These are phyloP conservation scores for Fraxinus pennsylvanica DNA, from an alignment of 257 asterid species.

Conservation along the genomic window DNA sequence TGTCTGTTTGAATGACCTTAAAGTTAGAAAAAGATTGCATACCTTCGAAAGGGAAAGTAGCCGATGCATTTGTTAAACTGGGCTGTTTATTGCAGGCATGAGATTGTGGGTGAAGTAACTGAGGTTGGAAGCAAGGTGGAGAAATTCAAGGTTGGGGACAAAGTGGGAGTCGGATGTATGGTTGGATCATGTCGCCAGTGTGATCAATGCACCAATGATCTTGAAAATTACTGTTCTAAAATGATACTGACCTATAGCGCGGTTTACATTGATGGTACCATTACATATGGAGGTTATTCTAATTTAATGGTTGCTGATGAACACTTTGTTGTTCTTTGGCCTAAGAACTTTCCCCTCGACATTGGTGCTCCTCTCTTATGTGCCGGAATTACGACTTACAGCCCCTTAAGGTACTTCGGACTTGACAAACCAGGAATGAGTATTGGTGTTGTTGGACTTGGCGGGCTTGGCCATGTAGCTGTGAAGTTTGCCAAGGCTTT, in stretches of 20 bases:
- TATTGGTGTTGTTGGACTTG: background rate
- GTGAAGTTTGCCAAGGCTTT: background rate
- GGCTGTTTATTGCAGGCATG: conserved; percentile 47
- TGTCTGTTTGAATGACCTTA: background rate
- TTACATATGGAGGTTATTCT: background rate
- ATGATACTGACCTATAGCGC: background rate
- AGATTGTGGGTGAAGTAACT: background rate
- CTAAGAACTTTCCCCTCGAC: background rate
- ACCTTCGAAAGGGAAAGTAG: background rate
- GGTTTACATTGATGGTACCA: background rate
- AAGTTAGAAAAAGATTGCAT: background rate
- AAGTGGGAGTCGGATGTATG: background rate
- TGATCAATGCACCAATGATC: background rate
- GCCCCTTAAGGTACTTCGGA: background rate
- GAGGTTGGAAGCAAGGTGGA: background rate
- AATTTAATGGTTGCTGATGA: background rate
- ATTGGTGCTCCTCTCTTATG: background rate
- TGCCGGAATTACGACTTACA: background rate
- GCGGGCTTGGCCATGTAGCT: background rate
- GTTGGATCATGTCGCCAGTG: background rate
- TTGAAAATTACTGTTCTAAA: background rate
- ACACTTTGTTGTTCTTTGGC: background rate
- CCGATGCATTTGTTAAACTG: background rate
- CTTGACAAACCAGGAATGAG: background rate
- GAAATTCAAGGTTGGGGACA: background rate